Conservation (phyloP, 2,329 filamentous ascomycete genomes). For the Curvularia verruculosa region DNA sequence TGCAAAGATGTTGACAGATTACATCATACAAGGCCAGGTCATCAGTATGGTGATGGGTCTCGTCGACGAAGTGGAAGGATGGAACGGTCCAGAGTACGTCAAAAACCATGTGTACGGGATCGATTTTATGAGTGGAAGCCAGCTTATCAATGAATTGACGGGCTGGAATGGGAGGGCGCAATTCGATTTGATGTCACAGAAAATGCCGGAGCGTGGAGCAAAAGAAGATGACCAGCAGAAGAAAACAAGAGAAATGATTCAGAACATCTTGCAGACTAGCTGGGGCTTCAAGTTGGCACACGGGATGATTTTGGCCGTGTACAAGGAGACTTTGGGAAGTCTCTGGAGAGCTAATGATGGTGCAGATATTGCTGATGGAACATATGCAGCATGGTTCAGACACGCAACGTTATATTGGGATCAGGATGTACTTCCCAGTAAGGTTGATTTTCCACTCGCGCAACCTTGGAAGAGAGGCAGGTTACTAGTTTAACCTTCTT, state of each 20-base stretch:
- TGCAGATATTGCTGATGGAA: conserved; percentile 57
- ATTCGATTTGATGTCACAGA: conserved; percentile 27
- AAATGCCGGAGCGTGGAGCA: neutral
- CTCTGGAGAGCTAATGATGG: conserved; percentile 34
- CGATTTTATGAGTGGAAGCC: neutral
- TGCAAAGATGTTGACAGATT: conserved; percentile 55
- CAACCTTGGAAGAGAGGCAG: neutral
- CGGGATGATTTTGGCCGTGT: neutral
- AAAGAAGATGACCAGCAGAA: neutral
- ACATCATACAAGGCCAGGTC: conserved; percentile 63
- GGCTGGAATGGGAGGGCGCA: conserved; percentile 58
- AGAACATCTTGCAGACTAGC: neutral
- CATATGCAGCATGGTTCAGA: conserved; percentile 62
- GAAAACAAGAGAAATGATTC: neutral
- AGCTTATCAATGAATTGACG: conserved; percentile 43
- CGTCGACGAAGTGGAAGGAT: conserved; percentile 57
- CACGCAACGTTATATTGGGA: conserved; percentile 43
- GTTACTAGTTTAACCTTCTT: too few species aligned
- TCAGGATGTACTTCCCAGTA: neutral
- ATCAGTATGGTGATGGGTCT: conserved; percentile 60
- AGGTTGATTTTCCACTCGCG: neutral
- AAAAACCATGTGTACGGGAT: conserved; percentile 25
- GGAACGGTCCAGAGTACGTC: conserved; percentile 62
- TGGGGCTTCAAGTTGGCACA: neutral
- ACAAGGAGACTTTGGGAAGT: neutral